Evolutionary conservation across 305 asterid species (phyloP).

Genomic region (Fraxinus greggii): DNA sequence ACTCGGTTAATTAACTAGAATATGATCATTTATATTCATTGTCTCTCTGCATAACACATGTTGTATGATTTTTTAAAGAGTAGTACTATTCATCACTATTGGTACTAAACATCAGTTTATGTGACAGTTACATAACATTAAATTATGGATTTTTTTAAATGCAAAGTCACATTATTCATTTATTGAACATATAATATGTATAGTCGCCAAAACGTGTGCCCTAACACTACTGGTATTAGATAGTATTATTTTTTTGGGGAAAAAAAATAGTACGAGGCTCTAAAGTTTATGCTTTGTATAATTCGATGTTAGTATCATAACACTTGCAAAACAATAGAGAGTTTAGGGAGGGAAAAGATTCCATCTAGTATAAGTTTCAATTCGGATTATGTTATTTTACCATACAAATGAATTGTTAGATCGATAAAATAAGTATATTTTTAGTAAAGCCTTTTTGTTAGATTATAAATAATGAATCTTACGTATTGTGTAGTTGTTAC

Average conservation of each 20-base stretch:
- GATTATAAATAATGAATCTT: no score
- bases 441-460: no score
- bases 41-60: not conserved
- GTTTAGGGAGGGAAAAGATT: not conserved
- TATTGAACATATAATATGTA: no score
- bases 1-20: not conserved
- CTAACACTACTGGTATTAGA: no score
- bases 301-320: not conserved
- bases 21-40: not conserved
- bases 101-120: no score
- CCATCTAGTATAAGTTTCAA: not conserved
- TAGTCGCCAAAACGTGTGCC: no score
- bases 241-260: no score
- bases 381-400: not conserved
- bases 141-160: no score
- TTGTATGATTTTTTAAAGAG: not conserved
- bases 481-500: not conserved
- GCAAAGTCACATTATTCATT: no score
- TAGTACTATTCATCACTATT: no score
- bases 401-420: not conserved
- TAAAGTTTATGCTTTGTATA: not conserved
- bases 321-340: not conserved
- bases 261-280: not conserved
- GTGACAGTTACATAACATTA: no score
- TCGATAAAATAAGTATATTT: no score